A percentile compares a stretch with the other conserved stretches of the same genome.
Evolutionary conservation across 23 red algal genomes (phyloP).

Genomic region (Gracilaria caudata): DNA sequence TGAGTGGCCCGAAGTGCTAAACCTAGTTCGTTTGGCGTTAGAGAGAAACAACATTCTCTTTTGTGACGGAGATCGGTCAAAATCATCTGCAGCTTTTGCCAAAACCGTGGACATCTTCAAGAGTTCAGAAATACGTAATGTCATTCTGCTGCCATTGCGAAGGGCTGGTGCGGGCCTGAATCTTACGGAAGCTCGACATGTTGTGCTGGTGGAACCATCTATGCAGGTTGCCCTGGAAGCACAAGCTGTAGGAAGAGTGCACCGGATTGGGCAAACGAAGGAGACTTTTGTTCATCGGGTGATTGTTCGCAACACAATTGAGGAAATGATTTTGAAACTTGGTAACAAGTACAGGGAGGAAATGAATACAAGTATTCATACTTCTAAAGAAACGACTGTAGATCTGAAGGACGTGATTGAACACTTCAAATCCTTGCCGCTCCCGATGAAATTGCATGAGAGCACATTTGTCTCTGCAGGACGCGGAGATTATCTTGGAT

Average conservation of each 20-base stretch:
- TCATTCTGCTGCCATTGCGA: conserved; percentile 77
- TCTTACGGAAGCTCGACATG: conserved; percentile 84
- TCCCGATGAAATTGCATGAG: not conserved
- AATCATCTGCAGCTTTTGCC: conserved; percentile 1
- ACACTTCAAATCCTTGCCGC: not conserved
- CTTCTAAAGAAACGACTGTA: not conserved
- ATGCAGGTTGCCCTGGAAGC: conserved; percentile 67
- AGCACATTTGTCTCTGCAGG: no score
- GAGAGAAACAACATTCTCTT: conserved; percentile 40
- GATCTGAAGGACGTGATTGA: conserved; percentile 12
- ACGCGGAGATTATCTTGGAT: no score
- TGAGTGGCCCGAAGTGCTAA: conserved; percentile 80
- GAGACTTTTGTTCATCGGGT: conserved; percentile 88
- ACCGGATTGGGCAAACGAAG: conserved; percentile 89
- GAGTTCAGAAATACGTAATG: not conserved
- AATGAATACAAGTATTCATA: no score
- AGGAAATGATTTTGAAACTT: conserved; percentile 81
- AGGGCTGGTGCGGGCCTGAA: conserved; percentile 87
- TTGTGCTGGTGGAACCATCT: conserved; percentile 88
- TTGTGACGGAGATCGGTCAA: conserved; percentile 30
- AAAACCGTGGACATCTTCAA: conserved; percentile 46
- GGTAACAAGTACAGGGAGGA: conserved; percentile 32
- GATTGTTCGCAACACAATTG: conserved; percentile 79
- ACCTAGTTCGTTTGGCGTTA: conserved; percentile 66
- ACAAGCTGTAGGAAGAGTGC: conserved; percentile 87